These are phyloP conservation scores for Lolium perenne DNA, from an alignment of 176 grass and related monocot species.

Conservation along the genomic window DNA sequence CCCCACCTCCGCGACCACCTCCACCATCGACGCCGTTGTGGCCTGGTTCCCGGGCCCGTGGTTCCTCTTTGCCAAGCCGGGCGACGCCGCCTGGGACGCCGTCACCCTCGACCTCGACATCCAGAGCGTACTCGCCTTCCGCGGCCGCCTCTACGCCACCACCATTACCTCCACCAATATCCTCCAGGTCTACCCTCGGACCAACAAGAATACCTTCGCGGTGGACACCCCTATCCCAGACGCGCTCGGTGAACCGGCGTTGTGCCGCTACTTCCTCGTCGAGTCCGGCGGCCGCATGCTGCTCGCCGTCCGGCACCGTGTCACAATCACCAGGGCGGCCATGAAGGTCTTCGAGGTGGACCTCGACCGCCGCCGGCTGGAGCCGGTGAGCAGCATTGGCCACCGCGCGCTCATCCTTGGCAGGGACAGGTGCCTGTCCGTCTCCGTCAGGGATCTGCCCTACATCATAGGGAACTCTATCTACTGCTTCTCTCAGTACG, in stretches of 20 bases:
- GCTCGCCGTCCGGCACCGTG: not conserved
- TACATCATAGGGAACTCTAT: slow-evolving; percentile 26
- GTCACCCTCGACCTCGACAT: not conserved
- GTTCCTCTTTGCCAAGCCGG: slow-evolving; percentile 21
- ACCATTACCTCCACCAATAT: not conserved
- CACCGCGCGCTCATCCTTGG: slow-evolving; percentile 34
- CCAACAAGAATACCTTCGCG: not conserved
- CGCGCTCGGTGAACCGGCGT: not conserved
- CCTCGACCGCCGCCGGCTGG: not conserved
- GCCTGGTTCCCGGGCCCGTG: slow-evolving; percentile 16
- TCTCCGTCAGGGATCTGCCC: slow-evolving; percentile 5
- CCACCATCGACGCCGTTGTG: no score
- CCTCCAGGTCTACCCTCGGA: slow-evolving; percentile 24
- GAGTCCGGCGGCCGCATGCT: slow-evolving; percentile 21
- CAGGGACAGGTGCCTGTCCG: slow-evolving; percentile 22
- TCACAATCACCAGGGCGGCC: not conserved
- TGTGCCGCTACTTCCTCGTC: slow-evolving; percentile 9
- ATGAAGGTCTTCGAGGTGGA: slow-evolving; percentile 14
- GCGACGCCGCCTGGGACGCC: slow-evolving; percentile 5
- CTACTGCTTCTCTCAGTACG: not conserved
- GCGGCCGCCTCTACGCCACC: slow-evolving; percentile 33
- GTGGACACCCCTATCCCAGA: not conserved
- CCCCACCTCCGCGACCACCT: not conserved
- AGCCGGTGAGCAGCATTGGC: slow-evolving; percentile 20
- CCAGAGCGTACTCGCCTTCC: slow-evolving; percentile 18